Base-by-base conservation (phyloP, 164 flowering plant species). In the Malania oleifera region DNA sequence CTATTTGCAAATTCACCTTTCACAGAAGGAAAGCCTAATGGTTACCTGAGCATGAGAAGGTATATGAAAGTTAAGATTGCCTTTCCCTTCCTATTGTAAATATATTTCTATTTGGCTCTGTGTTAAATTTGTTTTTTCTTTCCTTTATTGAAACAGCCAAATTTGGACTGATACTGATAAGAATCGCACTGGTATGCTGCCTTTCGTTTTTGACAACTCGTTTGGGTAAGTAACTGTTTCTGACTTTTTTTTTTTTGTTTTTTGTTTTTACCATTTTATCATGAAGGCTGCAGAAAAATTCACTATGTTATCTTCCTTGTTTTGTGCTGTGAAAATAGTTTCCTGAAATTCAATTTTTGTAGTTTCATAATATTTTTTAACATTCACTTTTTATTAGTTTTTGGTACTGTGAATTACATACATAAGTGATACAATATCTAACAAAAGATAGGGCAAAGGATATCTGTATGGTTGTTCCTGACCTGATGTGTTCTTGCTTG, bases 21-120 rank as follows among this genome's bases (percentile, higher is more conserved):
- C 74, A 89, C 85, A 31, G 99, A 91, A 77, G 99, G 96, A 70
- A 91, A 82, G 68, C 96, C 96, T 29, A 95, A 89, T 78, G 99
- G 96, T 40, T 95, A 74, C 66, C 91, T 88, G 59, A 95, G 99
- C 79, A 91, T 76, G 97, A 85, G 99, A 79, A 95, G 99, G 99
- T 90, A 56, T 61, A 35, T 50, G 34, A 29, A 52, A 39, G n/a
- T 25, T 20, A 13, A 31, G 26, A 1, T 22, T 31, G 13, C 20
- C 37, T 52, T 37, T 25, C 43, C 10, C 56, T 54, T 19, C 34
- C 27, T 50, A 6, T 24, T 61, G 20, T 57, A 27, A 13, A 23
- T 46, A 19, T n/a, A 2, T 56, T 41, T 60, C 40, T 4, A 50
- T 2, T 46, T 50, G 59, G 27, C 20, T 24, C 17, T 37, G 28